Conservation (phyloP, 2,329 filamentous ascomycete species). For the Venturia nashicola region DNA sequence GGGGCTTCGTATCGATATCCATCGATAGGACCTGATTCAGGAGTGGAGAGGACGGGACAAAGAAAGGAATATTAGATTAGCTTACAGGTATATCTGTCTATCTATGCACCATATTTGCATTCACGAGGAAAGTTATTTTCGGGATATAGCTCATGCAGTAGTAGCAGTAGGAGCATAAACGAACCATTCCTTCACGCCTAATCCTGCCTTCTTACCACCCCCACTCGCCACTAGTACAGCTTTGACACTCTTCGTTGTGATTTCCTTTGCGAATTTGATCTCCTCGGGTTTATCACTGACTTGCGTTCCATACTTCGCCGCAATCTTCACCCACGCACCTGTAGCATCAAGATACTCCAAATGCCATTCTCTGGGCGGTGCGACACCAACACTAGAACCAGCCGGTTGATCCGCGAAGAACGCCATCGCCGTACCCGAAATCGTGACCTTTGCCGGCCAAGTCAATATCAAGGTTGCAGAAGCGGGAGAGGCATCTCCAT, state of each 20-base stretch:
- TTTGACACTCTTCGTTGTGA: conserved; percentile 9
- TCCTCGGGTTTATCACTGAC: conserved; percentile 18
- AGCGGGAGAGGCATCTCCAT: conserved; percentile 19
- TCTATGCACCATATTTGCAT: too few relatives aligned
- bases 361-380: conserved; percentile 13
- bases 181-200: conserved; percentile 13
- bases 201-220: conserved; percentile 9
- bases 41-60: too few relatives aligned
- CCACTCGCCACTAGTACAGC: conserved; percentile 11
- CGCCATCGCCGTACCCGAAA: conserved; percentile 14
- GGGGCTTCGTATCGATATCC: not conserved
- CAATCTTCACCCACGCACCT: conserved; percentile 14
- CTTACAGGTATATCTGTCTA: not conserved
- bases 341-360: conserved; percentile 11
- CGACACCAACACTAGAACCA: conserved; percentile 12
- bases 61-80: not conserved
- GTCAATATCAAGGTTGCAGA: conserved; percentile 21
- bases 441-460: conserved; percentile 19
- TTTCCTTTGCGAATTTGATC: conserved; percentile 15
- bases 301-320: conserved; percentile 16
- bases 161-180: conserved; percentile 10
- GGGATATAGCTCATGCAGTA: not conserved
- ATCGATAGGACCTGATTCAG: too few relatives aligned
- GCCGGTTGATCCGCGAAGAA: conserved; percentile 13
- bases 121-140: too few relatives aligned